Base-by-base conservation (phyloP, 139 green algal genomes). In the Coelastrella sp. region DNA sequence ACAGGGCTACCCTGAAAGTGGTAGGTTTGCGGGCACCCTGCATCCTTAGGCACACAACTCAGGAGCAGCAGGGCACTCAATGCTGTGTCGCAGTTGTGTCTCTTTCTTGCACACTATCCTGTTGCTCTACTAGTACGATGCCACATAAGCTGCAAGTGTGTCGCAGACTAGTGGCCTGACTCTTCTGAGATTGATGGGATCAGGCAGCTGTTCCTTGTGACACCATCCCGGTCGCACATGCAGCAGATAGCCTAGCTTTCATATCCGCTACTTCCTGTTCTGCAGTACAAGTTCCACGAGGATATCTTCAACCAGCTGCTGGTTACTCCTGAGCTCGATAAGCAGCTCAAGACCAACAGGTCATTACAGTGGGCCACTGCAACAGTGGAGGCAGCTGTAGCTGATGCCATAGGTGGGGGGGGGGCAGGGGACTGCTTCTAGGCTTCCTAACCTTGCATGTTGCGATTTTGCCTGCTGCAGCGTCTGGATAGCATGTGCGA, bases 291-390 rank as follows among this genome's bases (percentile, higher is more conserved):
- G 54, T 88, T 80, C 54, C 83, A 88, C 7, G 92, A 94, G 68
- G 73, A 83, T 3, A n/a, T 76, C 22, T 90, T 94, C 17, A 59
- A 85, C 23, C 57, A 74, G 66, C 90, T 95, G 80, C 75, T 95
- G 68, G 5, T 54, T 5, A 91, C 90, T 0, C 79, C 92, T 0
- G 77, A 89, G 17, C 82, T 95, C 47, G 93, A 95, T 60, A 59
- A n/a, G 56, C 77, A 58, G 4, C 76, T 95, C 14, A 71, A 57
- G 19, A 73, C 57, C 23, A 47, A 65, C 58, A 58, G 68, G 6
- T 14, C 65, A 0, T n/a, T 73, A 5, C 64, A 85, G 73, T 77
- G 60, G 89, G 81, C 81, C 23, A 57, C 73, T 56, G 32, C 20
- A 76, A 47, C 17, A 7, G 68, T 92, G 5, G 82, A 90, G 76